Conservation (phyloP, 805 yeast species). For the Citeromyces matritensis region DNA sequence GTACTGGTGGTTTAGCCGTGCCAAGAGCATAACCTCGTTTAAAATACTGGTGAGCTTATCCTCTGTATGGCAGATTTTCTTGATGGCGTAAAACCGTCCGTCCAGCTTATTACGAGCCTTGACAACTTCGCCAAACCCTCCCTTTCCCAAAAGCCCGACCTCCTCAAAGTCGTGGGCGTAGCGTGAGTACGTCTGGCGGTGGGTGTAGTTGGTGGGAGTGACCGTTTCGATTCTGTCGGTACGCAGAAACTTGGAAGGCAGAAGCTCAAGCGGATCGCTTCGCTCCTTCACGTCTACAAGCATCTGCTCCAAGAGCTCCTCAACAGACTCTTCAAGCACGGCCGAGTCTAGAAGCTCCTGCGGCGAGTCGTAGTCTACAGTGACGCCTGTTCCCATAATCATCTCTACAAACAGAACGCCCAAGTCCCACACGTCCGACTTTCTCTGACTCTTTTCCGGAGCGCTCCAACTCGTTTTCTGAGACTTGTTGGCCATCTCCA, state of each 20-base stretch:
- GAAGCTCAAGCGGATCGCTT: conserved; percentile 69
- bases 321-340: conserved; percentile 34
- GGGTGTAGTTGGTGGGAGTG: not conserved
- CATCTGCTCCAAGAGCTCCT: conserved; percentile 52
- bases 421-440: conserved; percentile 88
- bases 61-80: conserved; percentile 74
- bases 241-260: conserved; percentile 73
- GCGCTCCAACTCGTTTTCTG: conserved; percentile 47
- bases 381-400: conserved; percentile 42
- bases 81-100: conserved; percentile 89
- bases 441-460: conserved; percentile 70
- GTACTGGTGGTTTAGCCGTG: conserved; percentile 86
- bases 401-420: conserved; percentile 66
- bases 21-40: conserved; percentile 84
- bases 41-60: conserved; percentile 68
- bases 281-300: conserved; percentile 56
- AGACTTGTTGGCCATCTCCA: conserved; percentile 17
- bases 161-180: conserved; percentile 93
- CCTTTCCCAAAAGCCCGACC: conserved; percentile 78
- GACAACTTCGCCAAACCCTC: conserved; percentile 98
- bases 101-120: conserved; percentile 88
- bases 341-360: conserved; percentile 35
- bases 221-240: conserved; percentile 30
- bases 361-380: conserved; percentile 43
- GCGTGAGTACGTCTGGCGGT: conserved; percentile 31